Percentiles rank a stretch among this genome's conserved stretches.
Conservation (phyloP, 2,329 filamentous ascomycete species). For the Gaeumannomyces tritici region DNA sequence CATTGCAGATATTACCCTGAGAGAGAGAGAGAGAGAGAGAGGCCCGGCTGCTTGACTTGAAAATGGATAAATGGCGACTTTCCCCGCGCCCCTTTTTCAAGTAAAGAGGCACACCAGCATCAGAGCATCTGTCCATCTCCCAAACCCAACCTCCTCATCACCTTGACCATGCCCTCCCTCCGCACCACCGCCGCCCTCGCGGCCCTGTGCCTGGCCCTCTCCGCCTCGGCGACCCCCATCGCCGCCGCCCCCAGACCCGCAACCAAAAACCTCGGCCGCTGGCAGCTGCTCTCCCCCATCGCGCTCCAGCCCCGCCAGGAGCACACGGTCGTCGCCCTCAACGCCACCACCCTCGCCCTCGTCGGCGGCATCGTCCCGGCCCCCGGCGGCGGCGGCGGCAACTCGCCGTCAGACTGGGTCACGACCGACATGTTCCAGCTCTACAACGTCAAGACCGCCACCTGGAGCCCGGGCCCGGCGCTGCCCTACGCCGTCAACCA, state of each 20-base stretch:
- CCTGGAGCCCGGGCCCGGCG: background rate
- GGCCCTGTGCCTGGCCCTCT: background rate
- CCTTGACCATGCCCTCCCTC: background rate
- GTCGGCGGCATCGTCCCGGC: background rate
- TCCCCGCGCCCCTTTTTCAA: background rate
- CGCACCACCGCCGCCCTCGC: background rate
- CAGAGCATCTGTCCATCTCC: no score
- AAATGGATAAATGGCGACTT: background rate
- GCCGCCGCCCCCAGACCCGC: background rate
- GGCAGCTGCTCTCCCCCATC: background rate
- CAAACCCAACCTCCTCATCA: no score
- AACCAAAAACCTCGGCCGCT: background rate
- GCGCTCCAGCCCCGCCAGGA: slow-evolving; percentile 1
- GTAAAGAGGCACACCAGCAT: background rate
- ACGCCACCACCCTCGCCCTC: background rate
- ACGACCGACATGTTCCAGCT: slow-evolving; percentile 4
- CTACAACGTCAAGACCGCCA: background rate
- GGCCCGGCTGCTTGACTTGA: no score
- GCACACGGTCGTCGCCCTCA: background rate
- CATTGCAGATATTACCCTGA: no score
- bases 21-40: no score
- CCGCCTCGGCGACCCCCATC: background rate
- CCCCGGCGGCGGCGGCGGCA: background rate
- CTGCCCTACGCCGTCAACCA: slow-evolving; percentile 1
- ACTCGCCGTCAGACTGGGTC: background rate